These are phyloP conservation scores for Cordia subcordata DNA, from an alignment of 257 asterid species.

Conservation along the genomic window DNA sequence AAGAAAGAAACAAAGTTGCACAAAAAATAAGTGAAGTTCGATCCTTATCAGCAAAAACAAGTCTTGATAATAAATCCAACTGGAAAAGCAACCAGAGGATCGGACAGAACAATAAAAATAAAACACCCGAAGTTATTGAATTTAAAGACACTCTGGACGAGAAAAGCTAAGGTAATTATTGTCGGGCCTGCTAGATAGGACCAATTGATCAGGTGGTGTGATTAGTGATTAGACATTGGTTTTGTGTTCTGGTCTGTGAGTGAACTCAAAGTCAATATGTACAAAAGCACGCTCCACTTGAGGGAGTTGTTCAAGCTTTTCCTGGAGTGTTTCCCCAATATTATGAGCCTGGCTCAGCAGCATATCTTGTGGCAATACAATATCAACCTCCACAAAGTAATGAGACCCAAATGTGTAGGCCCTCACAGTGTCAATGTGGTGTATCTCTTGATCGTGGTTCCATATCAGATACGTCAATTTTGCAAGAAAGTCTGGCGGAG, in stretches of 20 bases:
- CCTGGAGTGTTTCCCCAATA: conserved; percentile 80
- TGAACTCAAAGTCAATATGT: conserved; percentile 78
- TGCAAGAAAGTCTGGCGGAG: conserved; percentile 91
- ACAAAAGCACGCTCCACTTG: conserved; percentile 91
- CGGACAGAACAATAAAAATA: too few relatives aligned
- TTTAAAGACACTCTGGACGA: too few relatives aligned
- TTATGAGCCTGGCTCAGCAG: conserved; percentile 68
- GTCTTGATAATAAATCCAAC: too few relatives aligned
- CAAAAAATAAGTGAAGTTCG: too few relatives aligned
- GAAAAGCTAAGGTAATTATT: too few relatives aligned
- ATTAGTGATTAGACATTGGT: conserved; percentile 33
- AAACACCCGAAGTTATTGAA: too few relatives aligned
- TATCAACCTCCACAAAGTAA: conserved; percentile 93
- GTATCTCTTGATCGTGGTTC: conserved; percentile 71
- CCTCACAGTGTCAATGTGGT: conserved; percentile 83
- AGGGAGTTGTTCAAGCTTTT: conserved; percentile 71
- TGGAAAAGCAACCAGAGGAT: too few relatives aligned
- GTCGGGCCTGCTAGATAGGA: too few relatives aligned
- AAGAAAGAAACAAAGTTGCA: too few relatives aligned
- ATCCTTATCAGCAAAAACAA: too few relatives aligned
- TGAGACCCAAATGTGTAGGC: conserved; percentile 83
- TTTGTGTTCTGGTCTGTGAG: conserved; percentile 79
- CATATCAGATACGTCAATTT: conserved; percentile 76
- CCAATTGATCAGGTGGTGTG: too few relatives aligned
- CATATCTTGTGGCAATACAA: conserved; percentile 77